These are phyloP conservation scores for Paradendryphiella salina DNA, from an alignment of 2,329 filamentous ascomycete species.

Conservation along the genomic window DNA sequence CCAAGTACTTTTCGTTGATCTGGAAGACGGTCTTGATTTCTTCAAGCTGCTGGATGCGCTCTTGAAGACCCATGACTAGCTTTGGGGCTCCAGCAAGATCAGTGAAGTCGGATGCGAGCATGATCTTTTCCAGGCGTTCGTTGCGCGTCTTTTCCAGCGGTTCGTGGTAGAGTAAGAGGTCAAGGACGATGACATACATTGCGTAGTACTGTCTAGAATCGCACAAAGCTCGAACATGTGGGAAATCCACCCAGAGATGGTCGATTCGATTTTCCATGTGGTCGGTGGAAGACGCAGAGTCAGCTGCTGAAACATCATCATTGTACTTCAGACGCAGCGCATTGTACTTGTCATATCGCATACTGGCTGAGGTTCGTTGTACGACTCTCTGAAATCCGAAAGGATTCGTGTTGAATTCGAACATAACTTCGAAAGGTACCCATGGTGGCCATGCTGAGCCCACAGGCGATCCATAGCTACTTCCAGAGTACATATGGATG, in stretches of 20 bases:
- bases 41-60: slow-evolving; percentile 88
- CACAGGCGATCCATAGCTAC: slow-evolving; percentile 81
- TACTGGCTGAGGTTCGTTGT: slow-evolving; percentile 90
- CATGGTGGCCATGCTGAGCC: slow-evolving; percentile 95
- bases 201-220: slow-evolving; percentile 98
- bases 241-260: slow-evolving; percentile 95
- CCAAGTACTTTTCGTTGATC: slow-evolving; percentile 82
- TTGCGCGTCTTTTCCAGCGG: slow-evolving; percentile 95
- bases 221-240: slow-evolving; percentile 89
- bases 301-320: slow-evolving; percentile 78
- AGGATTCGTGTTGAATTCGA: slow-evolving; percentile 89
- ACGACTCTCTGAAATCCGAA: slow-evolving; percentile 98
- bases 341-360: slow-evolving; percentile 98
- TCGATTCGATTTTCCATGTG: slow-evolving; percentile 81
- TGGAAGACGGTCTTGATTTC: slow-evolving; percentile 98
- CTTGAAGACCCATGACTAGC: slow-evolving; percentile 88
- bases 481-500: slow-evolving; percentile 91
- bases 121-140: slow-evolving; percentile 96
- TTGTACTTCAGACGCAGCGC: slow-evolving; percentile 95
- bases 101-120: slow-evolving; percentile 97
- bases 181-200: slow-evolving; percentile 96
- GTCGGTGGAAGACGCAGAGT: slow-evolving; percentile 55
- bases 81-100: slow-evolving; percentile 91
- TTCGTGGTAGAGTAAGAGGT: slow-evolving; percentile 94
- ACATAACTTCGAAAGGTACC: slow-evolving; percentile 98